These are phyloP conservation scores for Protea cynaroides DNA, from an alignment of 164 flowering plant genomes.

Conservation along the genomic window DNA sequence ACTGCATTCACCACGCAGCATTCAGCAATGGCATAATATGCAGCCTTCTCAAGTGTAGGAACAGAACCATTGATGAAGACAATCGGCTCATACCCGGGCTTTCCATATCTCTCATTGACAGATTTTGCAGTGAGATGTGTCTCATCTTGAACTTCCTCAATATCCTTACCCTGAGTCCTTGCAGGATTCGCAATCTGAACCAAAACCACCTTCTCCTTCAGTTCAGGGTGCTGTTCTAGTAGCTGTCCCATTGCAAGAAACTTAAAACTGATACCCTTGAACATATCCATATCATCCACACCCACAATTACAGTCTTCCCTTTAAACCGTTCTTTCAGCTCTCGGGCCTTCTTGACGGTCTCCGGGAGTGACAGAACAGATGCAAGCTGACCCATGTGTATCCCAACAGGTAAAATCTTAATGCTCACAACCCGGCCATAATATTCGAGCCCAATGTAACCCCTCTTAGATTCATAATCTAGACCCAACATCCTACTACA, in stretches of 20 bases:
- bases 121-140: conserved; percentile 5
- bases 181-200: conserved; percentile 60
- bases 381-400: conserved; percentile 17
- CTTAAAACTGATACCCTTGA: conserved; percentile 53
- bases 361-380: conserved; percentile 6
- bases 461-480: conserved; percentile 19
- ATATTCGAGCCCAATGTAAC: conserved; percentile 18
- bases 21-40: conserved; percentile 33
- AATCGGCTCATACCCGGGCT: conserved; percentile 36
- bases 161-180: conserved; percentile 39
- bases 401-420: conserved; percentile 17
- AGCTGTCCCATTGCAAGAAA: conserved; percentile 43
- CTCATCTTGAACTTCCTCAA: conserved; percentile 34
- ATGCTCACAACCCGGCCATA: conserved; percentile 17
- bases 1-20: conserved; percentile 19
- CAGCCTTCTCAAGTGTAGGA: conserved; percentile 35
- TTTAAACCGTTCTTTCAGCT: conserved; percentile 9
- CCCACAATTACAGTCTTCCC: conserved; percentile 29
- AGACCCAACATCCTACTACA: conserved; percentile 18
- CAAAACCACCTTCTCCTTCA: conserved; percentile 34
- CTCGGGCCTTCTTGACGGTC: conserved; percentile 4
- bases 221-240: conserved; percentile 20
- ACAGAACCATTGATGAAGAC: conserved; percentile 29
- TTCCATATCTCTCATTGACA: conserved; percentile 24
- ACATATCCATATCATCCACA: conserved; percentile 59